phyloP scores from a whole-genome alignment of 2,329 filamentous ascomycete genomes.

The Phyllosticta capitalensis region DNA sequence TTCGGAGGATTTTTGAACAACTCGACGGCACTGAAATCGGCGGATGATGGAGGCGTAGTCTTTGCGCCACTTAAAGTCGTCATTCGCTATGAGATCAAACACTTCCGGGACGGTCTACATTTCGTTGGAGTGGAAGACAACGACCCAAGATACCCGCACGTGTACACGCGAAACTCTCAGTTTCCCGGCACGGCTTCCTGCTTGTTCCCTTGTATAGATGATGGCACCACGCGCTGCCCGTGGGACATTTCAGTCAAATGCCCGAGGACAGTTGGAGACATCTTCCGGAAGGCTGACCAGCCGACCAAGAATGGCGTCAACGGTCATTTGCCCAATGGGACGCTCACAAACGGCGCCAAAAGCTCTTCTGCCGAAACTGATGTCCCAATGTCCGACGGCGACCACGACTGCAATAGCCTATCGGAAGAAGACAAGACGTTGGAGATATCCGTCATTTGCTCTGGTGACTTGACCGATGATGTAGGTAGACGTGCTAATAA shows the following conservation, averaged over 20 bases:
- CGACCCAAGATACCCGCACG: slow-evolving; percentile 79
- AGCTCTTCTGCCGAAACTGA: slow-evolving; percentile 21
- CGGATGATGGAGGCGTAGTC: slow-evolving; percentile 21
- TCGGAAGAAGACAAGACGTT: slow-evolving; percentile 74
- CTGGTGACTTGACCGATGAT: slow-evolving; percentile 81
- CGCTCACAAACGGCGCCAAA: slow-evolving; percentile 13
- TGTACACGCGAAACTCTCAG: slow-evolving; percentile 75
- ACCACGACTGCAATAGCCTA: slow-evolving; percentile 35
- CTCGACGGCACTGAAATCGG: slow-evolving; percentile 12
- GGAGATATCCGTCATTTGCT: slow-evolving; percentile 85
- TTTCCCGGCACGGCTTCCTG: slow-evolving; percentile 72
- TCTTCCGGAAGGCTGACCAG: slow-evolving; percentile 27
- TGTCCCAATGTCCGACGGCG: slow-evolving; percentile 24
- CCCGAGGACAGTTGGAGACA: slow-evolving; percentile 78
- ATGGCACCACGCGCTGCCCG: slow-evolving; percentile 66
- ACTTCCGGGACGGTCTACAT: slow-evolving; percentile 76
- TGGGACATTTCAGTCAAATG: slow-evolving; percentile 87
- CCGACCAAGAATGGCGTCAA: slow-evolving; percentile 18
- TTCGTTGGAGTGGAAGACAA: slow-evolving; percentile 78
- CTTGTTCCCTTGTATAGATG: slow-evolving; percentile 89
- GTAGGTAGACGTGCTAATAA: slow-evolving; percentile 21
- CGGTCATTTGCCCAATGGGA: slow-evolving; percentile 21
- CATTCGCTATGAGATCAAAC: slow-evolving; percentile 68
- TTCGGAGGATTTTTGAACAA: slow-evolving; percentile 2
- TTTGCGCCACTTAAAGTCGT: slow-evolving; percentile 54